phyloP scores from a whole-genome alignment of 768 basidiomycete species.

The Crassisporium funariophilum region DNA sequence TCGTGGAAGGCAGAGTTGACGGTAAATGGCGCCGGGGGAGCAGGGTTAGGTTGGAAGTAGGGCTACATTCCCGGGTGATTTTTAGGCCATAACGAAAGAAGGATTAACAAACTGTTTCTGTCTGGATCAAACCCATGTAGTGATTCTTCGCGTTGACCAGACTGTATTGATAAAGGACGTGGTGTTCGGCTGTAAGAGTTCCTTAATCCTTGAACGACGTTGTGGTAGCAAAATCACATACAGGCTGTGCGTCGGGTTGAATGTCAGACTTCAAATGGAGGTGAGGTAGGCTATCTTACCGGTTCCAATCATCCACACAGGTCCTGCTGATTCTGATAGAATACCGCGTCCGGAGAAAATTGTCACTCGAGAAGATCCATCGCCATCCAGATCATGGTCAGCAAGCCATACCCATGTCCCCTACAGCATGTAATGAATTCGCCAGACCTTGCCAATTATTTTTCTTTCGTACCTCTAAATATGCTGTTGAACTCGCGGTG shows the following conservation, averaged over 20 bases:
- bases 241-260: not conserved
- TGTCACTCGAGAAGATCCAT: constrained; percentile 47
- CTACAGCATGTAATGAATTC: constrained; percentile 28
- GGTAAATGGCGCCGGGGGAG: constrained; percentile 57
- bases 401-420: constrained; percentile 81
- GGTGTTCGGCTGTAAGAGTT: constrained; percentile 57
- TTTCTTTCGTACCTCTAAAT: constrained; percentile 54
- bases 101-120: constrained; percentile 57
- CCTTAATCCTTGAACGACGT: constrained; percentile 4
- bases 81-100: not conserved
- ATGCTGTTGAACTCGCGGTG: constrained; percentile 51
- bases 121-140: constrained; percentile 73
- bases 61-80: constrained; percentile 43
- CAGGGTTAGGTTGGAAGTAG: constrained; percentile 66
- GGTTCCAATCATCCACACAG: constrained; percentile 83
- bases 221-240: constrained; percentile 17
- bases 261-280: not conserved
- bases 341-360: constrained; percentile 74
- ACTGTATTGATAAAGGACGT: constrained; percentile 69
- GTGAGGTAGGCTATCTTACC: constrained; percentile 29
- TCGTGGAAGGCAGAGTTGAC: constrained; percentile 51
- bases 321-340: constrained; percentile 69
- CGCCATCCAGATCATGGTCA: constrained; percentile 76
- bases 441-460: not conserved
- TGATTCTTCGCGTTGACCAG: constrained; percentile 63